phyloP scores from a whole-genome alignment of 2,329 filamentous ascomycete species.

The Mycogone perniciosa region DNA sequence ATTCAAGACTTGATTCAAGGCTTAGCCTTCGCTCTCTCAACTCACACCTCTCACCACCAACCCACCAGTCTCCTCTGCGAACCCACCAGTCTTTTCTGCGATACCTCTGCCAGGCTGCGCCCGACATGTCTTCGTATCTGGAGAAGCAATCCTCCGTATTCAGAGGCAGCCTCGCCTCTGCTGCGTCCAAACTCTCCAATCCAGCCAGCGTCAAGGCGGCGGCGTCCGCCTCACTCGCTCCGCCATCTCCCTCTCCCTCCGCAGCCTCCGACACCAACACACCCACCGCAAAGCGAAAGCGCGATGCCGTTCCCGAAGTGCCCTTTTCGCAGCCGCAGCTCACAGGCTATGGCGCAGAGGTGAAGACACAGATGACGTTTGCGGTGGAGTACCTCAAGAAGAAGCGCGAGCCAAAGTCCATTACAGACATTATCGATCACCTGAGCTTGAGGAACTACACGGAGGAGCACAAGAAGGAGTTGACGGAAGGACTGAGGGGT shows the following conservation, averaged over 20 bases:
- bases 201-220: constrained; percentile 37
- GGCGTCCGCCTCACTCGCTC: constrained; percentile 37
- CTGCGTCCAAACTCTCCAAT: constrained; percentile 56
- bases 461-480: constrained; percentile 54
- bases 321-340: constrained; percentile 69
- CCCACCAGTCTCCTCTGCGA: neutral
- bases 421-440: constrained; percentile 73
- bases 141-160: constrained; percentile 60
- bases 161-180: constrained; percentile 54
- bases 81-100: neutral
- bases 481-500: constrained; percentile 62
- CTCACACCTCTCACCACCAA: neutral
- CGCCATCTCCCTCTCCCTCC: constrained; percentile 57
- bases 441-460: constrained; percentile 62
- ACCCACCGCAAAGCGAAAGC: constrained; percentile 56
- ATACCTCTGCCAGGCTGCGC: neutral
- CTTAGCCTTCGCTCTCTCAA: neutral
- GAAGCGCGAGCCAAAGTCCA: constrained; percentile 60
- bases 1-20: neutral
- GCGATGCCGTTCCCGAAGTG: constrained; percentile 47
- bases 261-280: constrained; percentile 55
- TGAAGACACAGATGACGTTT: constrained; percentile 83
- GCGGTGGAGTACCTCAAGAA: constrained; percentile 77
- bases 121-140: constrained; percentile 54
- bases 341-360: constrained; percentile 69